Conservation (phyloP, 2,329 filamentous ascomycete species). For the Aquanectria penicillioides region DNA sequence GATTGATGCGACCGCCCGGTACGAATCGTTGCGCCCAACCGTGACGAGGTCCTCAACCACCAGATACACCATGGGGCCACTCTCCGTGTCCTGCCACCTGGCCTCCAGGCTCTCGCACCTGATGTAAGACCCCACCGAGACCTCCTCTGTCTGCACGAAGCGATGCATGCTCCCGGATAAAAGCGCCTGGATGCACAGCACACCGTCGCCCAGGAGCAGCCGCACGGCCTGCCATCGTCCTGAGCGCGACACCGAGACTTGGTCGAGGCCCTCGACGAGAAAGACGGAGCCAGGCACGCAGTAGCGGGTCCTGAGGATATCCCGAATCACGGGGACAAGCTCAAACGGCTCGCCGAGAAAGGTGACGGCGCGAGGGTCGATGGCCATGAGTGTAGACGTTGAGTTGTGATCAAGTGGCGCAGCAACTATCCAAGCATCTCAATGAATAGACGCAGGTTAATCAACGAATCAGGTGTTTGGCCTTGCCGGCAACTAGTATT, state of each 20-base stretch:
- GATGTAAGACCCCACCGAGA: conserved; percentile 61
- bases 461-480: conserved; percentile 22
- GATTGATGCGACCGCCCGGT: too few species aligned
- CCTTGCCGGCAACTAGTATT: too few species aligned
- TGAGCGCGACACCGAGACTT: conserved; percentile 46
- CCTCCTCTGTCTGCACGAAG: conserved; percentile 56
- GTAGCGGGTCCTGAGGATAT: conserved; percentile 59
- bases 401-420: neutral
- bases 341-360: conserved; percentile 39
- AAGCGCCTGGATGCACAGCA: conserved; percentile 64
- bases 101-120: conserved; percentile 55
- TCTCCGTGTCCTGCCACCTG: conserved; percentile 36
- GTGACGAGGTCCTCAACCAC: conserved; percentile 56
- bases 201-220: conserved; percentile 62
- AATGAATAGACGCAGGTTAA: neutral
- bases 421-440: neutral
- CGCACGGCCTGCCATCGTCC: conserved; percentile 56
- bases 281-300: conserved; percentile 60
- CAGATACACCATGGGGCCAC: conserved; percentile 53
- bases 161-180: conserved; percentile 57
- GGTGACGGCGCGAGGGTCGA: conserved; percentile 43
- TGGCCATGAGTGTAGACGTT: conserved; percentile 37
- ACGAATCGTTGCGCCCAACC: conserved; percentile 60
- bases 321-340: conserved; percentile 54
- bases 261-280: conserved; percentile 58